Base-by-base conservation (phyloP, 176 grass and related monocot species). In the Aechmea fasciata region DNA sequence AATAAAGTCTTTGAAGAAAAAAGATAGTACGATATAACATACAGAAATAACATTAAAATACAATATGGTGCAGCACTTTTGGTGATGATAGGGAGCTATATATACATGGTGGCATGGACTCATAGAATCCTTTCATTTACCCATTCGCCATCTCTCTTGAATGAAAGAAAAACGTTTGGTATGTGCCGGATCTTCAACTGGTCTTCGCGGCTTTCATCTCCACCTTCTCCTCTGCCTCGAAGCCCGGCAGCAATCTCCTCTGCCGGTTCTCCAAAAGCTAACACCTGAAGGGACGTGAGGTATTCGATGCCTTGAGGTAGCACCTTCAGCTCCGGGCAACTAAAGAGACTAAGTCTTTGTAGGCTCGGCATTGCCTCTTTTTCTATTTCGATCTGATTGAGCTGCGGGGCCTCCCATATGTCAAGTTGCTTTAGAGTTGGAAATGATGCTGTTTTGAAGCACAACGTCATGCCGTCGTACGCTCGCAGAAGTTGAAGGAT, bases 281-380 rank as follows among this genome's bases (percentile, higher is more conserved):
- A 51, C 10, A n/a, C 63, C 25, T 80, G 63, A 22, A 80, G 61
- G 26, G 8, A 47, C 26, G 1, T 10, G 41, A 63, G 72, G 17
- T 9, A 63, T n/a, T 75, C 33, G 14, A 81, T 64, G 7, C 79
- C 47, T 51, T 14, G 6, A 61, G 79, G 79, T 8, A 81, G 15
- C 14, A 0, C 9, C 14, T 57, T 50, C 11, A 81, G 13, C 20
- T 63, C n/a, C 11, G 11, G 3, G 17, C 67, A 51, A 11, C 6
- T 13, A 13, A 0, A 0, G 3, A 80, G 53, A 3, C 9, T 11
- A 11, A 73, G 24, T 11, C 22, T 10, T 14, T 49, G 15, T 1
- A 81, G 59, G 49, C 57, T 41, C 7, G 17, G 11, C 65, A 81
- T 3, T 3, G 71, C 47, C 7, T 52, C 71, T 49, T 53, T 47